phyloP scores from a whole-genome alignment of 495 filamentous ascomycete genomes.

The Daldinia loculata region DNA sequence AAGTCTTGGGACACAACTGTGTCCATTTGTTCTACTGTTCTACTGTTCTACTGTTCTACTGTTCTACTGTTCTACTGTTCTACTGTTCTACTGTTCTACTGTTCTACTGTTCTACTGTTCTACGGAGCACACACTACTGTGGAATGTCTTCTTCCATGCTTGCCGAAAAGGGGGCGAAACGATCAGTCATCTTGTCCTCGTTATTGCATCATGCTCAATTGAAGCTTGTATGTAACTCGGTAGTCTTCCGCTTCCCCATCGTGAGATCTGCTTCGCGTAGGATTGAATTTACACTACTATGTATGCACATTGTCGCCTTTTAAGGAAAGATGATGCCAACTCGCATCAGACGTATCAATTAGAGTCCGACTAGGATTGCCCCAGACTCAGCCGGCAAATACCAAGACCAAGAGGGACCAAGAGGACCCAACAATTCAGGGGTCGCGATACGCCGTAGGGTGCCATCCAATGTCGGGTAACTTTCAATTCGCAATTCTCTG shows the following conservation, averaged over 20 bases:
- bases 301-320: constrained; percentile 14
- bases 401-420: constrained; percentile 9
- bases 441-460: constrained; percentile 28
- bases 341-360: constrained; percentile 31
- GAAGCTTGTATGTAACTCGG: background rate
- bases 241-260: constrained; percentile 9
- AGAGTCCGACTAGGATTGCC: constrained; percentile 28
- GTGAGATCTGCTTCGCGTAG: constrained; percentile 31
- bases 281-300: constrained; percentile 1
- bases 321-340: constrained; percentile 43
- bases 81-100: background rate
- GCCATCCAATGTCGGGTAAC: constrained; percentile 28
- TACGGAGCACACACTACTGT: constrained; percentile 13
- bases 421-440: constrained; percentile 35
- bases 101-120: constrained; percentile 17
- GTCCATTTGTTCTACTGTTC: too few species aligned
- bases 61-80: constrained; percentile 39
- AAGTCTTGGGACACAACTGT: constrained; percentile 11
- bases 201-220: constrained; percentile 46
- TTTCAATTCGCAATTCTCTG: background rate
- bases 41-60: constrained; percentile 34
- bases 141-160: constrained; percentile 43
- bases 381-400: constrained; percentile 39
- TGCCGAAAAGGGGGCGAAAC: constrained; percentile 42
- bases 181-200: constrained; percentile 40